Percentiles rank a stretch among this genome's conserved stretches.
phyloP scores from a whole-genome alignment of 495 filamentous ascomycete species.

The Sphaerosporella brunnea region DNA sequence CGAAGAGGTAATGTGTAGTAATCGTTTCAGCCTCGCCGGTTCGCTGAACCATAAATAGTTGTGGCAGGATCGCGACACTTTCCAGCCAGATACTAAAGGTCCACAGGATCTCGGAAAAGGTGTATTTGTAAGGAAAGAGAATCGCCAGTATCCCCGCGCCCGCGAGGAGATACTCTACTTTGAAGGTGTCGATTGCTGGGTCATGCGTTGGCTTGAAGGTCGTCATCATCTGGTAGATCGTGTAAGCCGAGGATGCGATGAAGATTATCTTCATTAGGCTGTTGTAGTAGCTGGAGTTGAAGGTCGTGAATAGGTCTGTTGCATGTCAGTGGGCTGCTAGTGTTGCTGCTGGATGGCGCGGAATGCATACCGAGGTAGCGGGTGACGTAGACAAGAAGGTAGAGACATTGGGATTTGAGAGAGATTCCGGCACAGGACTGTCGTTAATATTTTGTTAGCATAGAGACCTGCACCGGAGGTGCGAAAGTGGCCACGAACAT shows the following conservation, averaged over 20 bases:
- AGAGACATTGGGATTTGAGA: constrained; percentile 91
- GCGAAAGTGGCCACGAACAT: too few species aligned
- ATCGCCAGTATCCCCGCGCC: constrained; percentile 61
- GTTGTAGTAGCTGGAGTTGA: constrained; percentile 65
- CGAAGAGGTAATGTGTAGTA: constrained; percentile 94
- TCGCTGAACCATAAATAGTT: constrained; percentile 93
- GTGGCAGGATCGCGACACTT: constrained; percentile 85
- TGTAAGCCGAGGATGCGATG: constrained; percentile 74
- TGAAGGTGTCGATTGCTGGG: constrained; percentile 89
- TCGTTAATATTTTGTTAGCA: too few species aligned
- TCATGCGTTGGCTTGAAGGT: constrained; percentile 93
- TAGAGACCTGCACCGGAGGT: too few species aligned
- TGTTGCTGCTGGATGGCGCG: too few species aligned
- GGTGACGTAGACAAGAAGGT: constrained; percentile 80
- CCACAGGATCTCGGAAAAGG: constrained; percentile 64
- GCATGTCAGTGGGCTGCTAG: too few species aligned
- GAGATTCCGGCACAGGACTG: constrained; percentile 91
- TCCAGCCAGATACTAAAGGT: constrained; percentile 96
- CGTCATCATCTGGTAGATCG: constrained; percentile 89
- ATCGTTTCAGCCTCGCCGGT: constrained; percentile 97
- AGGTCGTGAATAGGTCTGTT: constrained; percentile 32
- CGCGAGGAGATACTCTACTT: constrained; percentile 75
- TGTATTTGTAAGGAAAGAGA: constrained; percentile 69
- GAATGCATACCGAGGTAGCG: constrained; percentile 44
- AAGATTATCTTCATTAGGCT: constrained; percentile 91